Evolutionary conservation across 164 flowering plant species (phyloP).

Genomic region (Cinnamomum micranthum): DNA sequence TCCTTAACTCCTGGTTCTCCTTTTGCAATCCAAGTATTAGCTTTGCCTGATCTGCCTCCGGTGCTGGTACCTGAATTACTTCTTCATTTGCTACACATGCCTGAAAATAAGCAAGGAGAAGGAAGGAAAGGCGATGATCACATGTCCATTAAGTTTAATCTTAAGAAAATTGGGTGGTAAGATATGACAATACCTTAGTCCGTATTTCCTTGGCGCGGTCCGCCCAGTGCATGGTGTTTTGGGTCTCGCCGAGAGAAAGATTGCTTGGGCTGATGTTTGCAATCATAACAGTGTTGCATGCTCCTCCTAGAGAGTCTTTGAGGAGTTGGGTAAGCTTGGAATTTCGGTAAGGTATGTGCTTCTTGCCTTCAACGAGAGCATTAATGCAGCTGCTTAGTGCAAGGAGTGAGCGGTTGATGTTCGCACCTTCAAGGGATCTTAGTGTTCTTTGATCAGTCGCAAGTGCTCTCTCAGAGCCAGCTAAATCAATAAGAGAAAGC

Average conservation of each 20-base stretch:
- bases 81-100: slow-evolving; percentile 54
- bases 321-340: slow-evolving; percentile 96
- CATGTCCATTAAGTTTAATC: not conserved
- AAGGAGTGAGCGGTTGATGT: slow-evolving; percentile 87
- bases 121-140: not conserved
- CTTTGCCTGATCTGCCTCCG: slow-evolving; percentile 69
- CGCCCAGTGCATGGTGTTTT: slow-evolving; percentile 96
- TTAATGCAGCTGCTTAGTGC: slow-evolving; percentile 96
- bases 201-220: slow-evolving; percentile 92
- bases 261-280: slow-evolving; percentile 94
- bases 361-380: slow-evolving; percentile 95
- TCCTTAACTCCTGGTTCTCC: slow-evolving; percentile 74
- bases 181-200: slow-evolving; percentile 48
- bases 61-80: slow-evolving; percentile 37
- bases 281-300: slow-evolving; percentile 92
- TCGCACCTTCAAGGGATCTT: slow-evolving; percentile 89
- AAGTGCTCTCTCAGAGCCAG: slow-evolving; percentile 94
- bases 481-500: slow-evolving; percentile 87
- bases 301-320: slow-evolving; percentile 90
- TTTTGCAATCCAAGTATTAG: slow-evolving; percentile 74
- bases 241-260: slow-evolving; percentile 83
- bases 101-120: slow-evolving; percentile 23
- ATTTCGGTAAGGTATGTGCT: slow-evolving; percentile 83
- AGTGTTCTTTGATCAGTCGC: slow-evolving; percentile 94
- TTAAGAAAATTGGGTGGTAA: not conserved